Conservation (phyloP, 2,329 filamentous ascomycete genomes). For the Graphium sp. region DNA sequence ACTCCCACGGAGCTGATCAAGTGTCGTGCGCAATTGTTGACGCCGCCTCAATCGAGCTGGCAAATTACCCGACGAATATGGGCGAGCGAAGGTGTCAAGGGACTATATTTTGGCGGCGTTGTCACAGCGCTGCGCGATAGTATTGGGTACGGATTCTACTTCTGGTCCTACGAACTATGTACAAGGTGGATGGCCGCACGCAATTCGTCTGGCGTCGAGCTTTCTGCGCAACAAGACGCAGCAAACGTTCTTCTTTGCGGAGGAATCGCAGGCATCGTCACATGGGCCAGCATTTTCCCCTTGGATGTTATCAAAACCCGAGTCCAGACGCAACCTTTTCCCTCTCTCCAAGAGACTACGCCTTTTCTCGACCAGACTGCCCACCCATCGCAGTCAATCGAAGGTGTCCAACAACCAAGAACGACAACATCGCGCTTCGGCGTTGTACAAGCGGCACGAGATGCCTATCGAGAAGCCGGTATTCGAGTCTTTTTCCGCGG, state of each 20-base stretch:
- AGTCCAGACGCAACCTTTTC: slow-evolving; percentile 55
- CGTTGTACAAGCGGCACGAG: slow-evolving; percentile 45
- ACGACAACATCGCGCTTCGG: slow-evolving; percentile 17
- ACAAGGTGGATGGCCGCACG: slow-evolving; percentile 36
- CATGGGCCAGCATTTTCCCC: slow-evolving; percentile 83
- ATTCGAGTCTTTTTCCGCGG: slow-evolving; percentile 52
- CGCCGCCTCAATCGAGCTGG: slow-evolving; percentile 36
- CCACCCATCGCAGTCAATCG: too few relatives aligned
- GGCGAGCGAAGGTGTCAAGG: slow-evolving; percentile 39
- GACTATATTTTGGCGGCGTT: slow-evolving; percentile 65
- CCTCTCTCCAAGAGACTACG: slow-evolving; percentile 2
- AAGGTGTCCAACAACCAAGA: slow-evolving; percentile 6
- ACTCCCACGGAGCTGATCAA: slow-evolving; percentile 86
- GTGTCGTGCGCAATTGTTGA: slow-evolving; percentile 60
- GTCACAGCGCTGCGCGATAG: slow-evolving; percentile 74
- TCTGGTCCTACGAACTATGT: slow-evolving; percentile 76
- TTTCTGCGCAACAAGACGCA: slow-evolving; percentile 23
- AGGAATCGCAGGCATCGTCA: slow-evolving; percentile 71
- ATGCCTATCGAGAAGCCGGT: slow-evolving; percentile 50
- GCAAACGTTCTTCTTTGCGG: slow-evolving; percentile 64
- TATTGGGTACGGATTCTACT: slow-evolving; percentile 95
- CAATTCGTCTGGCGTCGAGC: slow-evolving; percentile 6
- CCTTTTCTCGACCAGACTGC: slow-evolving; percentile 3
- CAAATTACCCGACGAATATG: slow-evolving; percentile 45
- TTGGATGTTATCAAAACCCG: slow-evolving; percentile 85